Base-by-base conservation (phyloP, 1,284 basidiomycete genomes). In the Malassezia japonica region DNA sequence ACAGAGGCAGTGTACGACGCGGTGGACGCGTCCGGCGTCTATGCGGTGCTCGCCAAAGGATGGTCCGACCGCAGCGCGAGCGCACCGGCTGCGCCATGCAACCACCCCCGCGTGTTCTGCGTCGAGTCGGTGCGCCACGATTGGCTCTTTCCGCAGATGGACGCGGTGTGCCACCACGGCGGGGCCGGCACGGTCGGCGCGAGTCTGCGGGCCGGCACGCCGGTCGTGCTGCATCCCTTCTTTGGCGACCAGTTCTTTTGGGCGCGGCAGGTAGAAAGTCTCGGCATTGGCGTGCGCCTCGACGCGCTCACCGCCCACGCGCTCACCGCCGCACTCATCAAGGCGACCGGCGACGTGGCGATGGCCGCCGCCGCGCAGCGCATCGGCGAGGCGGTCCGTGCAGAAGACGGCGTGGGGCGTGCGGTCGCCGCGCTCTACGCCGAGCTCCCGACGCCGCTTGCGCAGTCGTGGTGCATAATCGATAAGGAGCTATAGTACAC, bases 231-330 rank as follows among this genome's bases (percentile, higher is more conserved):
- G 70, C 86, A 85, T 60, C 92, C 92, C 0, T 98, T 94, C 79
- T 96, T 96, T 65, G 92, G 92, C 6, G 92, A 94, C 74, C 83
- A 98, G 68, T 89, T 85, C 74, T 95, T 96, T 75, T 96, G 90
- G 87, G 87, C 87, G 89, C 75, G 83, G 20, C 83, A 83, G 79
- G 80, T 84, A 18, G 89, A 95, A 74, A 86, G 86, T 3, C 79
- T 98, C 29, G 89, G 90, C 32, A 83, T 95, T 40, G 92, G 92
- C 25, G 79, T 82, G 29, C 81, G 83, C 46, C 83, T 95, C 33
- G 81, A 85, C 58, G 88, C 89, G 73, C 77, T 96, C 46, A 89
- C 86, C 13, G 82, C 83, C 4, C 82, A 87, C 12, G 77, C 75
- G 39, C 77, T 98, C 40, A 79, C 84, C 7, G 81, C 84, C 4